Evolutionary conservation across 2,329 filamentous ascomycete species (phyloP).

Genomic region (Pseudogymnoascus sp.): DNA sequence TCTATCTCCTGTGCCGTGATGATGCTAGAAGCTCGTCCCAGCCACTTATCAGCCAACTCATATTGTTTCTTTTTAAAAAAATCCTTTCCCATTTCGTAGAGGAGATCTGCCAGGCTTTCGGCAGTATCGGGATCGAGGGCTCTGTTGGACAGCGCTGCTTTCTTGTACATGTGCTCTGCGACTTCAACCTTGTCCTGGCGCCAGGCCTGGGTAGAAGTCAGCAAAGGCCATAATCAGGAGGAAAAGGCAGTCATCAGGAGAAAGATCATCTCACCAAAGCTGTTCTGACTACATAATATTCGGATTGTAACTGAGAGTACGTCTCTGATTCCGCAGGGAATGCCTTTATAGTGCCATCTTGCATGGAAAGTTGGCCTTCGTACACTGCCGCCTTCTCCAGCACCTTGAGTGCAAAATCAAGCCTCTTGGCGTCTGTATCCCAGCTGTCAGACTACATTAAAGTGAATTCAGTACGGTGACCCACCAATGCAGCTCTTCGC

Average conservation of each 20-base stretch:
- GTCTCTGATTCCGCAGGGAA: slow-evolving; percentile 22
- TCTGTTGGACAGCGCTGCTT: slow-evolving; percentile 39
- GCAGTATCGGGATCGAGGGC: slow-evolving; percentile 41
- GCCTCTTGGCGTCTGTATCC: slow-evolving; percentile 32
- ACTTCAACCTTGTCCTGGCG: slow-evolving; percentile 65
- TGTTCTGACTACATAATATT: slow-evolving; percentile 29
- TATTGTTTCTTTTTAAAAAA: slow-evolving; percentile 46
- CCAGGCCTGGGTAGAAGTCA: slow-evolving; percentile 52
- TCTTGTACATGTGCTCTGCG: slow-evolving; percentile 69
- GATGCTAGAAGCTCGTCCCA: slow-evolving; percentile 57
- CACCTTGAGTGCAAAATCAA: slow-evolving; percentile 51
- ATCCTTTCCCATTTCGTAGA: slow-evolving; percentile 65
- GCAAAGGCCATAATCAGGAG: not conserved
- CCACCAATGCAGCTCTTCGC: slow-evolving; percentile 55
- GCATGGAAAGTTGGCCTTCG: slow-evolving; percentile 23
- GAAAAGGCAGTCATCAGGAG: not conserved
- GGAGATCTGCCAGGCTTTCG: slow-evolving; percentile 58
- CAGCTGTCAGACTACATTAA: slow-evolving; percentile 8
- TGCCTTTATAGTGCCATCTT: slow-evolving; percentile 25
- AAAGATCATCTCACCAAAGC: slow-evolving; percentile 46
- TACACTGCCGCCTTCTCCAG: slow-evolving; percentile 59
- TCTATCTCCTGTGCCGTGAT: slow-evolving; percentile 50
- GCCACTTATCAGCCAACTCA: slow-evolving; percentile 59
- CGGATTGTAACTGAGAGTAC: slow-evolving; percentile 24
- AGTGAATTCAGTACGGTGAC: slow-evolving; percentile 14